Evolutionary conservation across 2,329 filamentous ascomycete genomes (phyloP), one percentile per base, ranked within the genome.

Genomic region (Alternaria arborescens): DNA sequence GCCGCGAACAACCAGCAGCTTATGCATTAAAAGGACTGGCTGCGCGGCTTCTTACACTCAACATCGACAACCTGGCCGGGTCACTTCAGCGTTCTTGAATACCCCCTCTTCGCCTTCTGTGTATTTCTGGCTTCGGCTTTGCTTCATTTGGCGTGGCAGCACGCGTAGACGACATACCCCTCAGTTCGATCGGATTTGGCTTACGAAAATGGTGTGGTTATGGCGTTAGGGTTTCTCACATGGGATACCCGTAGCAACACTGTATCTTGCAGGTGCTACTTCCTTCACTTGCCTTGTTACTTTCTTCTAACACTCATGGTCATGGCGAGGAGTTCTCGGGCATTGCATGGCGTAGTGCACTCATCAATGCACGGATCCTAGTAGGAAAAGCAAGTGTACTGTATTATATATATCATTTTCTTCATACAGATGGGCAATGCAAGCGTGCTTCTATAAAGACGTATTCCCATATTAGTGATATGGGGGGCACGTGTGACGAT

Each of bases 1-100:
- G 69, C 75, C 20, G 64, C 72, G 20, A 77, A 74, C 60, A 78
- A 78, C 60, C 77, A 78, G 60, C 71, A 73, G 44, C 68, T 77
- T 26, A 73, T 79, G 60, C 77, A 78, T 53, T 78, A 64, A 65
- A n/a, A 34, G 16, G 16, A 12, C 14, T 30, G 22, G 26, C 16
- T 36, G 26, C 18, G 16, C 28, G 52, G 34, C 52, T 46, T 52
- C 54, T 34, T 44, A 52, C 57, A 28, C 28, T 43, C 18, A 42
- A 54, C 41, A 43, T 44, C 11, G 42, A 47, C 46, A 48, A 52
- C 46, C 42, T 48, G 55, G 51, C 51, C 24, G 48, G 50, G 57
- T 50, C 46, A 54, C 59, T 50, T 44, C 56, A 46, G 38, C 41
- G 14, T 44, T 41, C 51, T 30, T 44, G 53, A 38, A 32, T 54